Base-by-base conservation (phyloP, 352 stramenopile species). In the Phytopythium montanum region DNA sequence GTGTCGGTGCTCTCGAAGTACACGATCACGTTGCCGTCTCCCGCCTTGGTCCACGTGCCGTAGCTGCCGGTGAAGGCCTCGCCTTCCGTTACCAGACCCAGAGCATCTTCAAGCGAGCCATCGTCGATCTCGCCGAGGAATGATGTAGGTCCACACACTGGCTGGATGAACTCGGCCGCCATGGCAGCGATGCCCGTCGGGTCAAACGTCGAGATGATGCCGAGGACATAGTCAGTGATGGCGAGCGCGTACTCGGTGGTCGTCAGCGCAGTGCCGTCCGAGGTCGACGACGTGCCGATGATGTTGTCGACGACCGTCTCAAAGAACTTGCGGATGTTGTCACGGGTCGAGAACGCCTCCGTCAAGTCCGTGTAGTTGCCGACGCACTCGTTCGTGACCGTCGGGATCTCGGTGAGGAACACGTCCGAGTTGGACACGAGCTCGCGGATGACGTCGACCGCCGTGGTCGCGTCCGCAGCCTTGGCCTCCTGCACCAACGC, bases 51-150 rank as follows among this genome's bases (percentile, higher is more conserved):
- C 76, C 77, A 87, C 3, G 59, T 60, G 38, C 75, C 74, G 0
- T 63, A 57, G 36, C 64, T 82, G 23, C 63, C 54, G 9, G 66
- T 66, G 54, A 88, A 88, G 10, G 79, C 79, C 8, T 73, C 62
- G 14, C 76, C 67, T 5, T 69, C 46, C 0, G 69, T 75, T 2
- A 58, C 73, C 18, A 89, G 33, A 3, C 76, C 79, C 0, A 89
- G 51, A 0, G 79, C 78, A 5, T 73, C 58, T 0, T 69, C 61
- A 5, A 77, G 60, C 1, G 59, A 66, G 16, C 79, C 79, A 19
- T 83, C 75, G 34, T 89, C 79, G 45, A 89, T 79, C 46, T 86
- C 68, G 14, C 77, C 72, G 7, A 86, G 61, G 38, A 83, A 76
- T 16, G 72, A 64, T 6, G 79, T 87, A 1, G 76, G 79, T 1